Evolutionary conservation across 1,139 yeast species (phyloP).

Genomic region (Debaryomyces udenii): DNA sequence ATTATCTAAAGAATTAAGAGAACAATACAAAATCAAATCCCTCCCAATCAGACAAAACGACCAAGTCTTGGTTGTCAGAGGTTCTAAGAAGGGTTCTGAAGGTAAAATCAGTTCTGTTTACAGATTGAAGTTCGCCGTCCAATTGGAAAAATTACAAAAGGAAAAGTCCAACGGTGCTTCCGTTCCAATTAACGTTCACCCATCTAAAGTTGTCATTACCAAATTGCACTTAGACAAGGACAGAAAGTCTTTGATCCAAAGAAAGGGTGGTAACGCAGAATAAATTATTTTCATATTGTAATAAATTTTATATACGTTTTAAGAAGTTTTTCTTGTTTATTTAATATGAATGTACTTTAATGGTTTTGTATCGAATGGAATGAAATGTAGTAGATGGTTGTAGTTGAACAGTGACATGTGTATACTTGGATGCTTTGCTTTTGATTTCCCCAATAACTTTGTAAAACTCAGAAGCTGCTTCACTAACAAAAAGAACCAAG

Average conservation of each 20-base stretch:
- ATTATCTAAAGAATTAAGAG: constrained; percentile 98
- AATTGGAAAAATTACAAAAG: constrained; percentile 96
- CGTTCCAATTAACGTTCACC: constrained; percentile 96
- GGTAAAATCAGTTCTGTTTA: constrained; percentile 97
- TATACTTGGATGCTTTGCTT: too few relatives aligned
- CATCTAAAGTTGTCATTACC: constrained; percentile 99
- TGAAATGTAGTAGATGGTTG: neutral
- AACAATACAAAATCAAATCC: constrained; percentile 93
- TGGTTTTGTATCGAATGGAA: constrained; percentile 14
- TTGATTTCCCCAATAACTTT: too few relatives aligned
- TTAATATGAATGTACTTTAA: constrained; percentile 29
- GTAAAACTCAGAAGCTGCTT: too few relatives aligned
- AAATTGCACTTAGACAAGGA: constrained; percentile 98
- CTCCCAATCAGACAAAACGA: constrained; percentile 99
- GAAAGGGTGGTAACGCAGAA: constrained; percentile 44
- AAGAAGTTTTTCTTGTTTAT: constrained; percentile 42
- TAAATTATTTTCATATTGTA: constrained; percentile 22
- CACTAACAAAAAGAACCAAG: too few relatives aligned
- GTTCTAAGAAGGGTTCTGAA: constrained; percentile 99
- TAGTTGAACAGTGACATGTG: neutral
- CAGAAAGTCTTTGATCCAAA: constrained; percentile 93
- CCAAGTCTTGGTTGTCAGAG: constrained; percentile 95
- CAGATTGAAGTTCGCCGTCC: constrained; percentile 98
- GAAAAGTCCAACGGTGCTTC: constrained; percentile 99
- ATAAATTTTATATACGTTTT: constrained; percentile 43